These are phyloP conservation scores for Ophiostoma pallidulum DNA, from an alignment of 2,329 filamentous ascomycete species.

Conservation along the genomic window DNA sequence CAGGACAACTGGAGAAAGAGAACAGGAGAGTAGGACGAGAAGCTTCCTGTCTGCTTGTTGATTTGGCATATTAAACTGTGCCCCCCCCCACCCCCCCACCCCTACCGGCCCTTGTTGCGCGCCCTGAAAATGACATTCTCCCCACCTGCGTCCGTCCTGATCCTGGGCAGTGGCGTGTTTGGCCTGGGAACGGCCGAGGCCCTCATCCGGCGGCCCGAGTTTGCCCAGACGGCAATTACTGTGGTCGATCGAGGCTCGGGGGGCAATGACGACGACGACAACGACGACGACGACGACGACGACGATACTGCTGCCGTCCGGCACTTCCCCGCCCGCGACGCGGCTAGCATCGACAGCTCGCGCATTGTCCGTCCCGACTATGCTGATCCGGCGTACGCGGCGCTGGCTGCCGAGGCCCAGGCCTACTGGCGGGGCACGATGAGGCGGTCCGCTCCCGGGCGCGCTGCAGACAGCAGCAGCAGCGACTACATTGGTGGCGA, in stretches of 20 bases:
- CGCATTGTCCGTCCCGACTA: slow-evolving; percentile 69
- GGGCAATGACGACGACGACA: neutral
- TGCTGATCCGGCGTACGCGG: slow-evolving; percentile 65
- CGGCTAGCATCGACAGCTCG: slow-evolving; percentile 52
- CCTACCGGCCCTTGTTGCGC: neutral
- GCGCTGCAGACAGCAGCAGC: slow-evolving; percentile 28
- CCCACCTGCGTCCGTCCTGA: slow-evolving; percentile 47
- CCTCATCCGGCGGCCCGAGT: slow-evolving; percentile 52
- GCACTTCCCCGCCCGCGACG: slow-evolving; percentile 52
- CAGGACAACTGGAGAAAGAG: no score
- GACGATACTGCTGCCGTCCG: slow-evolving; percentile 50
- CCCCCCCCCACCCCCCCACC: neutral
- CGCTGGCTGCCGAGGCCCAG: slow-evolving; percentile 63
- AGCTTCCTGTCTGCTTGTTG: no score
- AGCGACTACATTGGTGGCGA: slow-evolving; percentile 47
- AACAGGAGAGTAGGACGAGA: no score
- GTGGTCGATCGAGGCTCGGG: slow-evolving; percentile 45
- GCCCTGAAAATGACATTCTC: slow-evolving; percentile 17
- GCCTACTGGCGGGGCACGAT: slow-evolving; percentile 47
- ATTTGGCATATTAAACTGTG: neutral
- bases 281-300: slow-evolving; percentile 44
- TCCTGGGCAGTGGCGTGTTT: slow-evolving; percentile 60
- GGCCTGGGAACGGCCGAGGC: slow-evolving; percentile 55
- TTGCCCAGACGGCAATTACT: slow-evolving; percentile 45
- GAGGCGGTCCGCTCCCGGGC: neutral